Conservation (phyloP, 768 basidiomycete genomes). For the Favolaschia claudopus region DNA sequence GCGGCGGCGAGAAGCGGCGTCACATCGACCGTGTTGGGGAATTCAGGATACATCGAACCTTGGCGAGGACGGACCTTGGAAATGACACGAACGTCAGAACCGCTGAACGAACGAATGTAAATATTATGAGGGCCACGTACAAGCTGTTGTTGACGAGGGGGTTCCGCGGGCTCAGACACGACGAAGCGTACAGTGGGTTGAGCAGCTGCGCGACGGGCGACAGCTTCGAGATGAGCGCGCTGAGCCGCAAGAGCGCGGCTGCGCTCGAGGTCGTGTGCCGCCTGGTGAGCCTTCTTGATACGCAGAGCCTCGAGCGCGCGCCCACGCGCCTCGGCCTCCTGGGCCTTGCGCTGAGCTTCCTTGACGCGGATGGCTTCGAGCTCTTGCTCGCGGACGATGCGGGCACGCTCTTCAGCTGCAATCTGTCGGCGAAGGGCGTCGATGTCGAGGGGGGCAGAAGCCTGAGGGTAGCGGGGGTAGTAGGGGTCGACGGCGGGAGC, state of each 20-base stretch:
- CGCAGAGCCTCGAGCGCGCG: slow-evolving; percentile 6
- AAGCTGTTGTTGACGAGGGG: not conserved
- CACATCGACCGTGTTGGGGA: not conserved
- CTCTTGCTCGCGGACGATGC: slow-evolving; percentile 21
- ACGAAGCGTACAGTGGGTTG: slow-evolving; percentile 5
- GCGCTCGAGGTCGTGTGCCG: slow-evolving; percentile 15
- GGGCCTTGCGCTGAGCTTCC: slow-evolving; percentile 13
- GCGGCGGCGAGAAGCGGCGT: not conserved
- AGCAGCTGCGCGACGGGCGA: slow-evolving; percentile 5
- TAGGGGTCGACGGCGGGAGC: not conserved
- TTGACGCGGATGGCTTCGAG: slow-evolving; percentile 25
- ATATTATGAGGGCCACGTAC: slow-evolving; percentile 8
- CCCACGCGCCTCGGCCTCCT: not conserved
- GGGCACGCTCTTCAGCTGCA: slow-evolving; percentile 18
- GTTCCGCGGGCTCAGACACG: not conserved
- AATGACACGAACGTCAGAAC: not conserved
- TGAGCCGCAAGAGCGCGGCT: slow-evolving; percentile 13
- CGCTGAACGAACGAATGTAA: not conserved
- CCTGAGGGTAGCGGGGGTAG: slow-evolving; percentile 11
- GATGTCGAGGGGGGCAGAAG: slow-evolving; percentile 8
- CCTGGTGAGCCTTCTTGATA: slow-evolving; percentile 12
- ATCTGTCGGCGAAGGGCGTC: slow-evolving; percentile 20
- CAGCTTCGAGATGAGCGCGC: slow-evolving; percentile 7
- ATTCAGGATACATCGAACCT: not conserved
- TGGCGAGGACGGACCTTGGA: slow-evolving; percentile 5